A percentile compares a stretch with the other conserved stretches of the same genome.
These are phyloP conservation scores for Knoxdaviesia capensis DNA, from an alignment of 2,329 filamentous ascomycete genomes.

Conservation along the genomic window DNA sequence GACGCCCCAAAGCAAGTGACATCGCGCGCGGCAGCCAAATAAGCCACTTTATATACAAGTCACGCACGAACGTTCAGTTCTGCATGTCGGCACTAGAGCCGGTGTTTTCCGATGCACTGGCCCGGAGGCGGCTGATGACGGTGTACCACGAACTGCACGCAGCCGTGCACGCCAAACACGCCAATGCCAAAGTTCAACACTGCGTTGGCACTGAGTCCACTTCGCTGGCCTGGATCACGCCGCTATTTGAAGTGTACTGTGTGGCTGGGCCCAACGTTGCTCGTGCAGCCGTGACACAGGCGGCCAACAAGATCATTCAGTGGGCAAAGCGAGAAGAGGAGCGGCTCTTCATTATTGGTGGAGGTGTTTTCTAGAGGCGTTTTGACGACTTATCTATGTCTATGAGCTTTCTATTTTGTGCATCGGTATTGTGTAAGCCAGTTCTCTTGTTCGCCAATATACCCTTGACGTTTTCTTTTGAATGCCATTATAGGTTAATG, in stretches of 20 bases:
- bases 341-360: conserved; percentile 86
- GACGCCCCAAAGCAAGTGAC: conserved; percentile 51
- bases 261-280: conserved; percentile 61
- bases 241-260: conserved; percentile 84
- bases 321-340: conserved; percentile 90
- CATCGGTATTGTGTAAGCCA: background rate
- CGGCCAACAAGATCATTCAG: conserved; percentile 72
- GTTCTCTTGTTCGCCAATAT: no score
- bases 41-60: conserved; percentile 92
- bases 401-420: background rate
- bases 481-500: no score
- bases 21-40: conserved; percentile 65
- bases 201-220: conserved; percentile 54
- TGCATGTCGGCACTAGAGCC: conserved; percentile 69
- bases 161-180: conserved; percentile 64
- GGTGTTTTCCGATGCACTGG: conserved; percentile 36
- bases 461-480: no score
- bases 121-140: conserved; percentile 54
- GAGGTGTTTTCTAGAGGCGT: conserved; percentile 52
- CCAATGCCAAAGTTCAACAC: conserved; percentile 74
- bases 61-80: conserved; percentile 84
- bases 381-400: background rate
- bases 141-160: conserved; percentile 75
- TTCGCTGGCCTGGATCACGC: conserved; percentile 77
- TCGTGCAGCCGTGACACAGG: conserved; percentile 51